phyloP scores from a whole-genome alignment of 75 land plant species.

The Adiantum capillusveneris region DNA sequence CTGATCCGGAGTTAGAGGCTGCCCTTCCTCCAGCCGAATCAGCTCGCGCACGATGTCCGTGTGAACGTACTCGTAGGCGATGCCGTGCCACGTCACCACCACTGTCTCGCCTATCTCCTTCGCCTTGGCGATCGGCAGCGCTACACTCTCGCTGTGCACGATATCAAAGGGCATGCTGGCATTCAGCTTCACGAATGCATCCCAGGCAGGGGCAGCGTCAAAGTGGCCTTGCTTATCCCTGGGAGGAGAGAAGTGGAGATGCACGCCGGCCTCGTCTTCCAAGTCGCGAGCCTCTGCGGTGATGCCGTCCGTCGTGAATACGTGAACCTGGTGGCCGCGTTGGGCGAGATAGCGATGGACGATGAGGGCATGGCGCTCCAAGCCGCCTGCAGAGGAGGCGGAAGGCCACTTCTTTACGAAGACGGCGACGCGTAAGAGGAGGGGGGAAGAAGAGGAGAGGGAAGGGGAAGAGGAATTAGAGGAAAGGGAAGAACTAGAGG shows the following conservation, averaged over 20 bases:
- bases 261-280: conserved; percentile 1
- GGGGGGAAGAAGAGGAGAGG: conserved; percentile 14
- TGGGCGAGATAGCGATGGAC: conserved; percentile 60
- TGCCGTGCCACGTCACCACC: conserved; percentile 87
- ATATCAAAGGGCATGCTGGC: conserved; percentile 50
- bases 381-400: conserved; percentile 63
- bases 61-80: conserved; percentile 64
- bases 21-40: conserved; percentile 32
- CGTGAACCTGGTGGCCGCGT: conserved; percentile 71
- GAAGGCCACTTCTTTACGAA: conserved; percentile 90
- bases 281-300: neutral
- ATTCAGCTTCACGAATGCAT: conserved; percentile 32
- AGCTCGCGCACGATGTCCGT: conserved; percentile 71
- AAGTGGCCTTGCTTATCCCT: conserved; percentile 30
- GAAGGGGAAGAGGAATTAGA: neutral
- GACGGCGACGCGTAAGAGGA: conserved; percentile 54
- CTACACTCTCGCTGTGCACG: conserved; percentile 90
- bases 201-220: conserved; percentile 51
- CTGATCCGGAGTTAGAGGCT: conserved; percentile 37
- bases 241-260: conserved; percentile 42
- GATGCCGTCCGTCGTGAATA: conserved; percentile 41
- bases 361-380: conserved; percentile 89
- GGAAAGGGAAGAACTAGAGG: neutral
- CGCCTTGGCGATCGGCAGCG: conserved; percentile 64
- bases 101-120: conserved; percentile 31